These are phyloP conservation scores for Haplographium delicatum DNA, from an alignment of 495 filamentous ascomycete species.

Conservation along the genomic window DNA sequence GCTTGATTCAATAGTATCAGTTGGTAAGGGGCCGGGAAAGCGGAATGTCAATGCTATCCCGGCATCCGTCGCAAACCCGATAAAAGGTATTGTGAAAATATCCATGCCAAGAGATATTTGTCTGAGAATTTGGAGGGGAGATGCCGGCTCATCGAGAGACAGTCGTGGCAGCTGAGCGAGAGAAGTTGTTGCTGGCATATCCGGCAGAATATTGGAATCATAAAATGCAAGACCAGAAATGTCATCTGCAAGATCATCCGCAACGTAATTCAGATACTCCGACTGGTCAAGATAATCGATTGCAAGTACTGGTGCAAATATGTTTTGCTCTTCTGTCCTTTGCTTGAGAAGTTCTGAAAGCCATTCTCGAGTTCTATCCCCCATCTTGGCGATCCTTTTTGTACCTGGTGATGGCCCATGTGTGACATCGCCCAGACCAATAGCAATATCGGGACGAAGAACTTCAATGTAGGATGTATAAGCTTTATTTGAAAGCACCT, in stretches of 20 bases:
- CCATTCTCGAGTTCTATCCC: constrained; percentile 74
- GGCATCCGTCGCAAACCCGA: constrained; percentile 69
- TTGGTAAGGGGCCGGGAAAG: constrained; percentile 46
- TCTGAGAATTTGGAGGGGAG: constrained; percentile 69
- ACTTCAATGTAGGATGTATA: constrained; percentile 58
- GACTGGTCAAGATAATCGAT: constrained; percentile 67
- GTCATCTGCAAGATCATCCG: constrained; percentile 41
- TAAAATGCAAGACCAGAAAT: constrained; percentile 82
- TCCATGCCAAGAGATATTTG: constrained; percentile 75
- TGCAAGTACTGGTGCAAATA: constrained; percentile 81
- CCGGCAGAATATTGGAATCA: constrained; percentile 60
- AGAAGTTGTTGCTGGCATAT: constrained; percentile 52
- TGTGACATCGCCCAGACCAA: constrained; percentile 74
- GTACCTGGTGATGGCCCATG: constrained; percentile 49
- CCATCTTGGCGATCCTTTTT: constrained; percentile 77
- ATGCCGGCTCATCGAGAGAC: constrained; percentile 58
- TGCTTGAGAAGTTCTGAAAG: constrained; percentile 52
- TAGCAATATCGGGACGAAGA: constrained; percentile 72
- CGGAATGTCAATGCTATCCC: constrained; percentile 79
- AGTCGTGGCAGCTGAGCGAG: constrained; percentile 61
- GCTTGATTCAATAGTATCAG: neutral
- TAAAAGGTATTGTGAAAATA: constrained; percentile 69
- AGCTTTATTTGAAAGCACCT: constrained; percentile 56
- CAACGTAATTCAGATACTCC: constrained; percentile 67
- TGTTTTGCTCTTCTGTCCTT: constrained; percentile 32